Conservation (phyloP, 2,329 filamentous ascomycete species). For the Knufia fluminis region DNA sequence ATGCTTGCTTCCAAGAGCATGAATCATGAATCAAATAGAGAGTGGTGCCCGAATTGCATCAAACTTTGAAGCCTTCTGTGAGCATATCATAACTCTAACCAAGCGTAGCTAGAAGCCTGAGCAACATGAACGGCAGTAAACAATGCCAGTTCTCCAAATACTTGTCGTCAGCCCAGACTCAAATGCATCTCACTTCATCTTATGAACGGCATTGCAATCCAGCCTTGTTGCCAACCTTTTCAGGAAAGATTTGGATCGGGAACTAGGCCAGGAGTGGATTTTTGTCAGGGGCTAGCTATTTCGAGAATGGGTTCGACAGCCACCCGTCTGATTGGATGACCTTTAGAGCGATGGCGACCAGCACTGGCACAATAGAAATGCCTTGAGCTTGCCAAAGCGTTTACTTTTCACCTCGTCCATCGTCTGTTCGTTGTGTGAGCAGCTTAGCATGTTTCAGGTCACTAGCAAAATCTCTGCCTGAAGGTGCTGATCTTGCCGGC, state of each 20-base stretch:
- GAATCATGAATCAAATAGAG: no score
- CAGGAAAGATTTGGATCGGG: background rate
- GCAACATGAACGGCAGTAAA: no score
- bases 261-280: background rate
- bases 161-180: no score
- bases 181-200: background rate
- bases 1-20: no score
- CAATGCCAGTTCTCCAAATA: no score
- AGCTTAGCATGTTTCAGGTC: background rate
- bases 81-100: no score
- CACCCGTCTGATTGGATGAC: background rate
- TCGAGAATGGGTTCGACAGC: background rate
- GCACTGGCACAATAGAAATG: background rate
- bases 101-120: no score
- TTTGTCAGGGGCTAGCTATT: background rate
- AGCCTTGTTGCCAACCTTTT: background rate
- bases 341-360: background rate
- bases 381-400: background rate
- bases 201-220: background rate
- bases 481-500: background rate
- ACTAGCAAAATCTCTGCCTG: background rate
- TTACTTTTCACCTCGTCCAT: background rate
- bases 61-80: no score
- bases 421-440: background rate
- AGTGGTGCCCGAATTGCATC: no score